Evolutionary conservation across 768 basidiomycete genomes (phyloP).

Genomic region (Suillus spraguei): DNA sequence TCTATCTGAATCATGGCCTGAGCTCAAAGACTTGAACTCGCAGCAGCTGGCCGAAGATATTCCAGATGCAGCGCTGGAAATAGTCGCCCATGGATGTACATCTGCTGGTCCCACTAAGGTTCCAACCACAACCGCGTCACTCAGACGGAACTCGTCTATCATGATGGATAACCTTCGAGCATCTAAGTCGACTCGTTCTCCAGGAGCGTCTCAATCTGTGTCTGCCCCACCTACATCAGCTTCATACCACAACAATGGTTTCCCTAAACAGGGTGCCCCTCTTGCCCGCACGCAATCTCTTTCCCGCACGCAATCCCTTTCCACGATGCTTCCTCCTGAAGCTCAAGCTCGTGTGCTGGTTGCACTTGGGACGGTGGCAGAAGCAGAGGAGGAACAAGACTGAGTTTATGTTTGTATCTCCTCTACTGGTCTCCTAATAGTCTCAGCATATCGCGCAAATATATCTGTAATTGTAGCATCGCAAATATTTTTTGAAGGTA

Average conservation of each 20-base stretch:
- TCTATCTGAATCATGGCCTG: not conserved
- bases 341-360: not conserved
- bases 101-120: not conserved
- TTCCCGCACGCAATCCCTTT: slow-evolving; percentile 3
- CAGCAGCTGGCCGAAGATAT: not conserved
- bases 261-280: not conserved
- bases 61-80: not conserved
- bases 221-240: not conserved
- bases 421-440: not conserved
- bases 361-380: not conserved
- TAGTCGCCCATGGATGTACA: not conserved
- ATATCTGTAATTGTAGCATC: not conserved
- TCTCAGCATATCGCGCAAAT: not conserved
- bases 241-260: not conserved
- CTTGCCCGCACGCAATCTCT: not conserved
- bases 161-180: not conserved
- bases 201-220: not conserved
- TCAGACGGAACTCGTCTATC: not conserved
- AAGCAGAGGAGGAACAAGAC: not conserved
- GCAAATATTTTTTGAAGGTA: not conserved
- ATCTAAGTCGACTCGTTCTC: not conserved
- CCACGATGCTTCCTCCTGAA: not conserved
- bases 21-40: not conserved
- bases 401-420: not conserved
- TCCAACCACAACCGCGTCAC: not conserved